These are phyloP conservation scores for Hylodesmum podocarpum DNA, from an alignment of 306 rosid species.

Conservation along the genomic window DNA sequence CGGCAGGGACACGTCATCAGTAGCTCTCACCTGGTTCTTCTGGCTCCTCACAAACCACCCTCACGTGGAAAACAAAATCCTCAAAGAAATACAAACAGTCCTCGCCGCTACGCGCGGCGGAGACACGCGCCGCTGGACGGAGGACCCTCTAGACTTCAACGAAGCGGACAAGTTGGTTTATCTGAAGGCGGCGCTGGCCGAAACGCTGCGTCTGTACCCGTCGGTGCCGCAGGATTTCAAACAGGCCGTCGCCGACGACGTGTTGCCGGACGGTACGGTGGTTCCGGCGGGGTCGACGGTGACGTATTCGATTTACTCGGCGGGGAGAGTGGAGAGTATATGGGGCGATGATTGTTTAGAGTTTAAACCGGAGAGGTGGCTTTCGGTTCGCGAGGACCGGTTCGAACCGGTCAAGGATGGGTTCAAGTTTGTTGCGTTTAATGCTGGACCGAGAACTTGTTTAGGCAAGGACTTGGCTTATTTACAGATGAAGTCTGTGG, in stretches of 20 bases:
- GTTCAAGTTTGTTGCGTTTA: slow-evolving; percentile 80
- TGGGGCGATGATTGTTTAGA: slow-evolving; percentile 93
- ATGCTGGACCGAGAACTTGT: slow-evolving; percentile 93
- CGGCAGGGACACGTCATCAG: slow-evolving; percentile 94
- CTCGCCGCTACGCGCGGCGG: slow-evolving; percentile 63
- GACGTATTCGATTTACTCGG: slow-evolving; percentile 87
- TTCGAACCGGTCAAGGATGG: slow-evolving; percentile 80
- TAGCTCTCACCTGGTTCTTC: slow-evolving; percentile 95
- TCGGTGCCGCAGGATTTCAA: slow-evolving; percentile 90
- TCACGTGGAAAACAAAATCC: slow-evolving; percentile 53
- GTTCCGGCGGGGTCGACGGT: slow-evolving; percentile 87
- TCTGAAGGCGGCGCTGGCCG: slow-evolving; percentile 77
- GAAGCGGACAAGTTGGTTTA: slow-evolving; percentile 72
- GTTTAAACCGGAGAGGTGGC: slow-evolving; percentile 91
- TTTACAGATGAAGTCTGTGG: slow-evolving; percentile 92
- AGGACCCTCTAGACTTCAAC: slow-evolving; percentile 69
- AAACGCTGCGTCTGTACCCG: slow-evolving; percentile 80
- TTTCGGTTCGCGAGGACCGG: slow-evolving; percentile 57
- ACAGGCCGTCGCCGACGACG: slow-evolving; percentile 70
- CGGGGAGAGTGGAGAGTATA: slow-evolving; percentile 68
- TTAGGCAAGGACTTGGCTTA: slow-evolving; percentile 95
- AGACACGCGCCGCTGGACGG: slow-evolving; percentile 47
- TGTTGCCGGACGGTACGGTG: slow-evolving; percentile 78
- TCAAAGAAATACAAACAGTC: slow-evolving; percentile 12
- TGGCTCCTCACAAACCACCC: slow-evolving; percentile 75